Evolutionary conservation across 495 filamentous ascomycete species (phyloP).

Genomic region (Pseudoneurospora amorphoporcata): DNA sequence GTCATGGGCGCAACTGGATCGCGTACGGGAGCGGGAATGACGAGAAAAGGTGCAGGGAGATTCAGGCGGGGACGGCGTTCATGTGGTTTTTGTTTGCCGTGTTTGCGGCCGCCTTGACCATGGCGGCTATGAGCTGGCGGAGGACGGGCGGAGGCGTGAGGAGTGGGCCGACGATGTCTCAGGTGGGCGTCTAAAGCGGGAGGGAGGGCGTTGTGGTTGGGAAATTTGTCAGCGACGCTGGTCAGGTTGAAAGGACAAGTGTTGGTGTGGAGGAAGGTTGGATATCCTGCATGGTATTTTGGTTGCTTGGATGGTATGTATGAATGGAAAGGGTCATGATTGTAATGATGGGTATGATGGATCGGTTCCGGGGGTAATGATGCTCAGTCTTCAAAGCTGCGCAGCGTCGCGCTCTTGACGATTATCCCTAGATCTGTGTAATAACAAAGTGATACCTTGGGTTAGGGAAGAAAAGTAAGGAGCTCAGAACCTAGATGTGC

Average conservation of each 20-base stretch:
- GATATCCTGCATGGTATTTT: not conserved
- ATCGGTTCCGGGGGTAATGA: not conserved
- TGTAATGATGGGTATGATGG: not conserved
- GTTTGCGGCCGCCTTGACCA: constrained; percentile 23
- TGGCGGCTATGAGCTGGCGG: constrained; percentile 28
- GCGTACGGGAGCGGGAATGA: constrained; percentile 34
- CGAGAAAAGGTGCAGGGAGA: constrained; percentile 37
- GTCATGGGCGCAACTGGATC: constrained; percentile 27
- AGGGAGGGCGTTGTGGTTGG: not conserved
- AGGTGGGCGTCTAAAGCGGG: constrained; percentile 32
- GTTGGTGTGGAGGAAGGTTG: not conserved
- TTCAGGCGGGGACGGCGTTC: constrained; percentile 39
- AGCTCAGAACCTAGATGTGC: not conserved
- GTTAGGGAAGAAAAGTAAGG: not conserved
- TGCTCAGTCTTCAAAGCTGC: not conserved
- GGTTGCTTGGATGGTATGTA: not conserved
- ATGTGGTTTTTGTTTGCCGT: constrained; percentile 39
- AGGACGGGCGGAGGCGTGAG: constrained; percentile 31
- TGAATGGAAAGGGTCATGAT: not conserved
- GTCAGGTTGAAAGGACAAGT: not conserved
- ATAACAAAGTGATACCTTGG: not conserved
- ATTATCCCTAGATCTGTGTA: not conserved
- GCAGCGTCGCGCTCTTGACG: not conserved
- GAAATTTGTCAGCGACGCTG: too few species aligned
- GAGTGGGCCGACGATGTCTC: constrained; percentile 34